Evolutionary conservation across 257 asterid genomes (phyloP), one percentile per base, ranked within the genome.

Genomic region (Nicotiana benthamiana): DNA sequence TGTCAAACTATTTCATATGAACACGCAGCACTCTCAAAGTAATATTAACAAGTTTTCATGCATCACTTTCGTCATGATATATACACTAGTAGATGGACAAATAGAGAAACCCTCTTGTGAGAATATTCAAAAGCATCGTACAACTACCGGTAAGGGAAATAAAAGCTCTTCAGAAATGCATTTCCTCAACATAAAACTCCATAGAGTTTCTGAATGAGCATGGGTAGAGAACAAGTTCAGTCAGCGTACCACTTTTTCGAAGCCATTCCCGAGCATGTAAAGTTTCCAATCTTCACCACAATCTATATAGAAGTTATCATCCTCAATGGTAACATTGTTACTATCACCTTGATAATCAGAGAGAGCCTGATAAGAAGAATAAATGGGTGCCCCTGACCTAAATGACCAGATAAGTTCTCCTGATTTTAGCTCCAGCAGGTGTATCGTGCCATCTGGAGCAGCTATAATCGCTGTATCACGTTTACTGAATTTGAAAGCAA

Each of bases 211-310:
- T 75, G 79, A 75, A 27, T 5, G 26, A 62, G 67, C 16, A 83
- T 51, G 46, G 20, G 57, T 59, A 59, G 81, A 61, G 75, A 60
- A 61, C 27, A 61, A 79, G 61, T 70, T 51, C 61, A 70, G 72
- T 66, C 30, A 68, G 56, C 84, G 43, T 86, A 92, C 97, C 94
- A 86, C 94, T 85, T 86, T 89, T 79, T 86, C 83, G 5, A 84
- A 82, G 87, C 93, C 94, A 80, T 84, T 84, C 43, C 87, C 89
- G 13, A 89, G 93, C 82, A 89, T 52, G 87, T 91, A 94, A 63
- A 94, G 90, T 72, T 93, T 87, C 97, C 96, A 89, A 82, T 94
- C 95, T 70, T 93, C 97, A 75, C 97, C 98, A 87, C 90, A 84
- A 85, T 94, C 98, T 75, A 94, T 85, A 70, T 87, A 93, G 82